Conservation (phyloP, 257 asterid species). For the Plectranthus barbatus region DNA sequence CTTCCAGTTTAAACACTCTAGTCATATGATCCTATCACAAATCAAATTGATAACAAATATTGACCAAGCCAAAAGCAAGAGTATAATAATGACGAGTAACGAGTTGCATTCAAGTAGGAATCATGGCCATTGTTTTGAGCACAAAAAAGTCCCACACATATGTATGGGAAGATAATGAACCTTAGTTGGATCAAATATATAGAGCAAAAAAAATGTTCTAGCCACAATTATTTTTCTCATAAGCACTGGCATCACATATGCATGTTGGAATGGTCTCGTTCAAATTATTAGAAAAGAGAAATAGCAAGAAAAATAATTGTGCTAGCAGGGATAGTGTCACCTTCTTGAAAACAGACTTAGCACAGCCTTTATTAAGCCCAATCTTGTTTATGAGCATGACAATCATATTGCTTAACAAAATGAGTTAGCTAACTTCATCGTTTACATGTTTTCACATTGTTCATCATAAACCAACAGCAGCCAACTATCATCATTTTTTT, state of each 20-base stretch:
- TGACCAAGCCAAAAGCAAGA: neutral
- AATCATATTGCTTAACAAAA: neutral
- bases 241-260: neutral
- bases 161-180: neutral
- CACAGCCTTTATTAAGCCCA: conserved; percentile 2
- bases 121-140: neutral
- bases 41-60: neutral
- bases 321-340: too few relatives aligned
- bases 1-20: neutral
- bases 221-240: neutral
- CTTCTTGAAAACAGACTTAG: conserved; percentile 4
- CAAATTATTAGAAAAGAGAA: neutral
- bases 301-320: too few relatives aligned
- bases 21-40: neutral
- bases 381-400: neutral
- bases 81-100: neutral
- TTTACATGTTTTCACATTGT: neutral
- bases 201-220: neutral
- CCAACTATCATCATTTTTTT: neutral
- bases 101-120: neutral
- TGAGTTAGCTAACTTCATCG: neutral
- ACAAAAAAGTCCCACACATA: neutral
- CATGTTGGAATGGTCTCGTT: neutral
- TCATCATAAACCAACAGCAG: neutral
- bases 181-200: neutral